Base-by-base conservation (phyloP, 2,329 filamentous ascomycete genomes). In the Nothophoma quercina region DNA sequence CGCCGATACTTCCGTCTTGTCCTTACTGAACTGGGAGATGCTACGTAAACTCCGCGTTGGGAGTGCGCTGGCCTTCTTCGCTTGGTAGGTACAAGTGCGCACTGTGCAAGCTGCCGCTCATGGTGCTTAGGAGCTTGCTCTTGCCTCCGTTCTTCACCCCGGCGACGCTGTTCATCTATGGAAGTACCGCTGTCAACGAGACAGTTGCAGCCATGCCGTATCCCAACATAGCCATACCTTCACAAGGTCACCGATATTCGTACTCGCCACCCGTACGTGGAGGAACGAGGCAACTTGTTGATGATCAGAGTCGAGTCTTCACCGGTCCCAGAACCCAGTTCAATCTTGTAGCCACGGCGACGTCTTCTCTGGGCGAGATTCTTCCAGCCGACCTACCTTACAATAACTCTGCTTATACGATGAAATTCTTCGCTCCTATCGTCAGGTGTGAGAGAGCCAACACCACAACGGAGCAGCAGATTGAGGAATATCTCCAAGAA, bases 91-190 rank as follows among this genome's bases (percentile, higher is more conserved):
- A n/a, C n/a, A n/a, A n/a, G n/a, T n/a, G n/a, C n/a, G n/a, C n/a
- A n/a, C n/a, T 23, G 7, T 16, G 5, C 19, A 10, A 30, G 39
- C 13, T 36, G 4, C 3, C 9, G 33, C 33, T 36, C 2, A 39
- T 12, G 7, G 13, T 13, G 13, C 36, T 7, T n/a, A 59, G 56
- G 56, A 44, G 45, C 10, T 47, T 59, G 3, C 45, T 59, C 1
- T 51, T 59, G 6, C 56, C 50, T 1, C 56, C 56, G 16, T 59
- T 59, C 40, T 60, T 60, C 48, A 60, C 57, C 2, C 55, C 57
- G 7, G 57, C 57, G 10, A 60, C 57, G 2, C 43, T 58, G 6
- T 60, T 55, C 25, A 29, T 60, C 6, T 55, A 50, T 16, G 50
- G 43, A n/a, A 60, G 57, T 23, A 52, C 32, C 2, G 34, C 46